Evolutionary conservation across 2,329 filamentous ascomycete genomes (phyloP), one percentile per base, ranked within the genome.

Genomic region (Drechslerella coelobrocha): DNA sequence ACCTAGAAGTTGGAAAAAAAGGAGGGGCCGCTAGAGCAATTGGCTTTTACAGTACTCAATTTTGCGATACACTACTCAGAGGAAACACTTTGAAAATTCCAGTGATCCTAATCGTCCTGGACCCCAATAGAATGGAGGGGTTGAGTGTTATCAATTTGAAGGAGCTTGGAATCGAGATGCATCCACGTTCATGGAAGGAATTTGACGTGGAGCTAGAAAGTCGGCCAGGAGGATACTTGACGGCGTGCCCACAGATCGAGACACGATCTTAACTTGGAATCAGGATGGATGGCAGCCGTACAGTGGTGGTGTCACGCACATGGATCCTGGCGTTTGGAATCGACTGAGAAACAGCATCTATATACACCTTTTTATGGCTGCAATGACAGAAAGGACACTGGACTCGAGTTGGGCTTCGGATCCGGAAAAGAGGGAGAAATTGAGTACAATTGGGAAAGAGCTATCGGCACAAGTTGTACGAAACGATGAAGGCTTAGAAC

Each of bases 311-410:
- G 26, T 54, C 24, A 61, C 57, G 14, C 48, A 61, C 34, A 34
- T 61, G 1, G 12, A 54, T 24, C 57, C 57, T 1, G 57, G 57
- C 1, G 14, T 34, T n/a, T 61, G 57, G 57, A n/a, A 12, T 8
- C 6, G 12, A 8, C 10, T 55, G 2, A 17, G 19, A 2, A 37
- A 55, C 4, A 55, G 43, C 19, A 31, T 2, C 17, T 1, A 23
- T 4, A 6, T 55, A 21, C 26, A 47, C 26, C 26, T 61, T 7
- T 61, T 53, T 54, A n/a, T 54, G 1, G 26, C 24, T 17, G 57
- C 53, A 61, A 17, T 61, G 23, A 23, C 24, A 1, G 57, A 61
- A 37, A 61, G 57, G 17, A 41, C 37, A 23, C 34, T 61, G 10
- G 9, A 53, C 4, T 39, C 48, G 6, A 12, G 19, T 17, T 61